Base-by-base conservation (phyloP, 176 grass and related monocot genomes). In the Lolium perenne region DNA sequence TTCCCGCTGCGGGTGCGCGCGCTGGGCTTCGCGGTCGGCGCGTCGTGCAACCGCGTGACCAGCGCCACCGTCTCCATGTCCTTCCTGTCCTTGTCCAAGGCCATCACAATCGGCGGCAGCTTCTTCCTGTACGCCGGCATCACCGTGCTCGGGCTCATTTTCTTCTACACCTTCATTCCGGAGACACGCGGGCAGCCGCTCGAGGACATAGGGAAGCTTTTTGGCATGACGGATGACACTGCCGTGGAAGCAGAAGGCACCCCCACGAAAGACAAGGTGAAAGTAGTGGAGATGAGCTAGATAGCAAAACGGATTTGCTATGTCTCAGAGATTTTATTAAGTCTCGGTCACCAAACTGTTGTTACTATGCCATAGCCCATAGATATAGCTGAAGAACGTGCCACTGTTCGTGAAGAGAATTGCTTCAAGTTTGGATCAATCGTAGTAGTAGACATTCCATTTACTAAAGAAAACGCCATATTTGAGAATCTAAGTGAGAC, bases 1-100 rank as follows among this genome's bases (percentile, higher is more conserved):
- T 93, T 95, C 51, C 93, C 93, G 25, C 83, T 93, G 70, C 81
- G 71, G 48, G 88, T 93, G 68, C 86, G 93, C 40, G 91, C 91
- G 13, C 93, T 91, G 29, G 93, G 93, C 0, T 87, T 58, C 38
- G 65, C 90, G 5, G 40, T 93, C 7, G 80, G 55, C 45, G 88
- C 80, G n/a, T 80, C 91, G 0, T 32, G 86, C 66, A 94, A 94
- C 84, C 87, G 93, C 14, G 80, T 94, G 4, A 90, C 87, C 18
- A 94, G 93, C 49, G 90, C 90, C 11, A 82, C 89, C 26, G 21
- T 94, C 56, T 88, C 93, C 84, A 94, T 94, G 93, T 89, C 87
- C 18, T 94, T 94, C 80, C 64, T 94, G 46, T 94, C 93, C 0
- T 68, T 94, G 6, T 90, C 86, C 17, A 92, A 94, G 65, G 93